Evolutionary conservation across 2,329 filamentous ascomycete species (phyloP), one percentile per base, ranked within the genome.

Genomic region (Cladosporium sp.): DNA sequence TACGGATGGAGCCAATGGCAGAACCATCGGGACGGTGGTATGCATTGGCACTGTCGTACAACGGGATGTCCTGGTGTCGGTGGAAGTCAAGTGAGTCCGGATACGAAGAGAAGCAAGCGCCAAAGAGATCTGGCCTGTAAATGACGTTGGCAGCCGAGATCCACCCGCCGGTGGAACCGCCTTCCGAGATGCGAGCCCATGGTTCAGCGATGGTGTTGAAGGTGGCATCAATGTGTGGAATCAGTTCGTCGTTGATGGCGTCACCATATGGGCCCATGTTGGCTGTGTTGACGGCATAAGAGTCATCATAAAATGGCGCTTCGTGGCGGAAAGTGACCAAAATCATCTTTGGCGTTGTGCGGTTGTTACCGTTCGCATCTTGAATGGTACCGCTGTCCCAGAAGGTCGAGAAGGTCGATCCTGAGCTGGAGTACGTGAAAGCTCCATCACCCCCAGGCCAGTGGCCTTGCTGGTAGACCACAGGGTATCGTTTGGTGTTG

Each of bases 221-320:
- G 1, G 44, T 65, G 9, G 60, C 51, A 34, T 74, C 72, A 22
- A 74, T 60, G 28, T 66, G 55, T 0, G 73, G 71, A 6, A 74
- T 67, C 2, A 74, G 64, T 50, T 74, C 73, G n/a, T 74, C 71
- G 59, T 74, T 74, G 62, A 74, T 68, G 1, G 72, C 72, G 22
- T 73, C 72, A 9, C 73, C 73, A 37, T 70, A 74, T 3, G 73
- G 73, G 3, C 73, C 73, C 6, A 74, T 62, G 47, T 74, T 74
- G 2, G 72, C 71, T 0, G 70, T 72, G 53, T 74, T 74, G 40
- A 74, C 72, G 0, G 68, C 71, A 55, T 74, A 74, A 0, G 71
- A 74, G 51, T 74, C 71, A 52, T 74, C 72, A 59, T 74, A 74
- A 53, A 67, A 74, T 0, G 72, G 68, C 0, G 66, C 60, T 60